Evolutionary conservation across 495 filamentous ascomycete species (phyloP).

Genomic region (Cercophora newfieldiana): DNA sequence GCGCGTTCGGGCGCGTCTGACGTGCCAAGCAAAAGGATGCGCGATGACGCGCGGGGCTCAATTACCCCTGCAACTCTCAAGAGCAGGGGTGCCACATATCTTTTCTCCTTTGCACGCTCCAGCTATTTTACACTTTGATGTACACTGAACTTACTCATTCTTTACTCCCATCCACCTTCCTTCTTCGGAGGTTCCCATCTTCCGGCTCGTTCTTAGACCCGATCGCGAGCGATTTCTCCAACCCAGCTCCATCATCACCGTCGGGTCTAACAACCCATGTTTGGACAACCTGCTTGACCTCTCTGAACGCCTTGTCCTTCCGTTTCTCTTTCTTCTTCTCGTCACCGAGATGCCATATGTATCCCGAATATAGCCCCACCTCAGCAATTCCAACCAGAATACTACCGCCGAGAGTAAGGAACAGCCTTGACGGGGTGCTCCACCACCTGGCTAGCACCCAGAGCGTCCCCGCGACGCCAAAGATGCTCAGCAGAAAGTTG

Average conservation of each 20-base stretch:
- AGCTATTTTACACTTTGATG: no score
- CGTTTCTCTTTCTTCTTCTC: constrained; percentile 68
- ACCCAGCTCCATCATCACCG: constrained; percentile 30
- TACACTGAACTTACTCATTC: background rate
- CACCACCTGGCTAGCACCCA: constrained; percentile 72
- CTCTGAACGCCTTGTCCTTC: constrained; percentile 62
- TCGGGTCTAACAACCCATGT: constrained; percentile 67
- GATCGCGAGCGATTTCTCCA: constrained; percentile 39
- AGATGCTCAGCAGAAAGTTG: constrained; percentile 71
- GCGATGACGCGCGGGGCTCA: constrained; percentile 25
- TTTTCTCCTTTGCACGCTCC: no score
- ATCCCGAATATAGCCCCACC: constrained; percentile 83
- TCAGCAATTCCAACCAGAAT: constrained; percentile 79
- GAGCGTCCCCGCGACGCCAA: constrained; percentile 68
- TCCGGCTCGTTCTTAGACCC: constrained; percentile 4
- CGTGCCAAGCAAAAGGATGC: background rate
- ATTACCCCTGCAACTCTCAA: background rate
- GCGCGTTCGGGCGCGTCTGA: constrained; percentile 18
- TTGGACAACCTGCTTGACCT: constrained; percentile 68
- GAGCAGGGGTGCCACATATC: no score
- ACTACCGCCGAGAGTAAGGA: constrained; percentile 67
- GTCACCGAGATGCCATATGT: constrained; percentile 72
- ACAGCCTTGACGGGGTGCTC: constrained; percentile 67
- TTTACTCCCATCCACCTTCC: background rate
- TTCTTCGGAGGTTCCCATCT: constrained; percentile 10